phyloP scores from a whole-genome alignment of 306 rosid genomes.

The Casuarina equisetifolia region DNA sequence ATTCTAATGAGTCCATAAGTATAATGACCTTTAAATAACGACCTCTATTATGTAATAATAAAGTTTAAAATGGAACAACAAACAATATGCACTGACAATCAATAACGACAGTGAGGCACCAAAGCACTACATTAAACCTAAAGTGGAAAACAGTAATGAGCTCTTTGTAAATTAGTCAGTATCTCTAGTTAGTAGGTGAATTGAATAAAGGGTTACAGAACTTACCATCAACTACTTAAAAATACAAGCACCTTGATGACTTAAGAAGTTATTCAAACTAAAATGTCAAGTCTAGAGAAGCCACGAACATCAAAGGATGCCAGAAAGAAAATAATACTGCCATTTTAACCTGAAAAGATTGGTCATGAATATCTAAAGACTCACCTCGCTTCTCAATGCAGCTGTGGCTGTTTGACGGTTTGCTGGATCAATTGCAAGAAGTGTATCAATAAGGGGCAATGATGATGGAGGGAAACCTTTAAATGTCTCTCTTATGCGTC shows the following conservation, averaged over 20 bases:
- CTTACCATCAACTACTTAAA: conserved; percentile 2
- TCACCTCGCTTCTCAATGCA: conserved; percentile 79
- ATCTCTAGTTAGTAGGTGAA: conserved; percentile 6
- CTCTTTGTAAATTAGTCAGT: conserved; percentile 6
- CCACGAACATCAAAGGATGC: conserved; percentile 9
- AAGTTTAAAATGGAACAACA: not conserved
- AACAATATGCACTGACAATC: not conserved
- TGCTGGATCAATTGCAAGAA: conserved; percentile 89
- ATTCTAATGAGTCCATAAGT: not conserved
- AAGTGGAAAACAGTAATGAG: conserved; percentile 8
- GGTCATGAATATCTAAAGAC: conserved; percentile 25
- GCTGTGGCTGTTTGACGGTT: conserved; percentile 79
- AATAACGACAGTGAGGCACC: conserved; percentile 19
- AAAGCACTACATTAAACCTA: conserved; percentile 14
- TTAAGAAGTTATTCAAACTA: conserved; percentile 9
- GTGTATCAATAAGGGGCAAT: conserved; percentile 70
- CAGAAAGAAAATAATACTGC: conserved; percentile 7
- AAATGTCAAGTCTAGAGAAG: not conserved
- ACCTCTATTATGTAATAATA: not conserved
- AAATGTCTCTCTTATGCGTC: conserved; percentile 68
- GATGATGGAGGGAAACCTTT: conserved; percentile 83
- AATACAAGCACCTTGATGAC: conserved; percentile 6
- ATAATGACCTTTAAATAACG: not conserved
- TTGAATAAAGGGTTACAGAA: conserved; percentile 11
- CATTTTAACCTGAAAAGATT: conserved; percentile 17